Conservation (phyloP, 2,329 filamentous ascomycete genomes). For the Aspergillus viridinutans region DNA sequence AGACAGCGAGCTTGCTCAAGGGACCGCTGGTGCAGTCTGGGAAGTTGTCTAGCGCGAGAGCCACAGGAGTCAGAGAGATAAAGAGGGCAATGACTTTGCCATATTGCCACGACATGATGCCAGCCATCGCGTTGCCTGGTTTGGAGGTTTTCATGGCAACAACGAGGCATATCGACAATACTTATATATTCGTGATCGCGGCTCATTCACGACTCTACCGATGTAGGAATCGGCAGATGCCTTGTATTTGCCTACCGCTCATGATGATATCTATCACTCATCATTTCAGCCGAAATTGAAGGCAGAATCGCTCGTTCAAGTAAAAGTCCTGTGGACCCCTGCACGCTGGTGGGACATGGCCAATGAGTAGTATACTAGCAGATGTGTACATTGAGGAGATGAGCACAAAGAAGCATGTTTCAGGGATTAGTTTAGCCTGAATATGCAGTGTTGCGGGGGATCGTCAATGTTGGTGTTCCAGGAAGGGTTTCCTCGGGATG, state of each 20-base stretch:
- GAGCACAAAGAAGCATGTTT: neutral
- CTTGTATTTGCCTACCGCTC: no score
- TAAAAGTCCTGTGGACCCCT: neutral
- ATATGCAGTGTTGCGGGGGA: neutral
- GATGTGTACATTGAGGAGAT: neutral
- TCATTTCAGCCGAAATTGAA: neutral
- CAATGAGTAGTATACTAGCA: no score
- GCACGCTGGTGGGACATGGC: neutral
- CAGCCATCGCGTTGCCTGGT: neutral
- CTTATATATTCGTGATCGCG: neutral
- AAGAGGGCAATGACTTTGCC: neutral
- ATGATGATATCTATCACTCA: neutral
- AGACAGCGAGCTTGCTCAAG: conserved; percentile 47
- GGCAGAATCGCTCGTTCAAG: neutral
- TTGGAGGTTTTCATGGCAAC: neutral
- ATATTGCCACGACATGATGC: neutral
- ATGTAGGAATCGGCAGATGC: no score
- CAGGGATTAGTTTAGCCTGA: neutral
- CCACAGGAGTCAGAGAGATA: neutral
- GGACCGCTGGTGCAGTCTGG: conserved; percentile 50
- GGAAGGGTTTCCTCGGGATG: no score
- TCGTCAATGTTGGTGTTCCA: neutral
- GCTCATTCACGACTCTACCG: no score
- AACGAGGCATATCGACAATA: neutral
- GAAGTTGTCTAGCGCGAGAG: conserved; percentile 23